Evolutionary conservation across 192 early-diverging fungal genomes (phyloP).

Genomic region (Gonapodya prolifera): DNA sequence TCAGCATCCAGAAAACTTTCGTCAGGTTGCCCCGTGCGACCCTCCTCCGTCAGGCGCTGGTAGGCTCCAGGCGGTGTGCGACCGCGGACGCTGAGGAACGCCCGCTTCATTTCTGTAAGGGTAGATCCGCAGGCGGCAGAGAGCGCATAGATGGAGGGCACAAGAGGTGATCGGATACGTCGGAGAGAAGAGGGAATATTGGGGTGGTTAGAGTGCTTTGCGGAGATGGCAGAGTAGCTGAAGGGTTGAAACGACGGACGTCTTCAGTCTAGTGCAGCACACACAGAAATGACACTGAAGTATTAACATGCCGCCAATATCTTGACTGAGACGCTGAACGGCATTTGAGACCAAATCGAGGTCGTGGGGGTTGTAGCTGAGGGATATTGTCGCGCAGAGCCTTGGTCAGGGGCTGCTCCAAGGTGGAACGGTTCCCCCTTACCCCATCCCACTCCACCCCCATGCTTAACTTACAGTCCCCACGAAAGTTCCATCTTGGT

Average conservation of each 20-base stretch:
- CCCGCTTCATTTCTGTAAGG: neutral
- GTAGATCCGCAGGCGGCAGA: neutral
- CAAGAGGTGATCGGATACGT: too few relatives aligned
- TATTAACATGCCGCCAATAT: neutral
- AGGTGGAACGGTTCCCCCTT: too few relatives aligned
- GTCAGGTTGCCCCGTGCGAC: neutral
- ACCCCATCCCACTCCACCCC: too few relatives aligned
- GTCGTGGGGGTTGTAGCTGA: neutral
- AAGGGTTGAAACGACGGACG: too few relatives aligned
- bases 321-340: neutral
- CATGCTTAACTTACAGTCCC: neutral
- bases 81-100: neutral
- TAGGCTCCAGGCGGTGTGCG: neutral
- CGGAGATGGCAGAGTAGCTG: neutral
- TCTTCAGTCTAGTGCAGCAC: too few relatives aligned
- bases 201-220: too few relatives aligned
- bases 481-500: neutral
- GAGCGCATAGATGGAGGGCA: neutral
- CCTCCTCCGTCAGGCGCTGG: neutral
- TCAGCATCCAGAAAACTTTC: neutral
- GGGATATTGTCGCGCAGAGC: too few relatives aligned
- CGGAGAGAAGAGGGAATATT: too few relatives aligned
- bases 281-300: too few relatives aligned
- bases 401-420: too few relatives aligned
- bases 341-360: neutral